phyloP scores from a whole-genome alignment of 768 basidiomycete genomes.

The Candolleomyces eurysporus region DNA sequence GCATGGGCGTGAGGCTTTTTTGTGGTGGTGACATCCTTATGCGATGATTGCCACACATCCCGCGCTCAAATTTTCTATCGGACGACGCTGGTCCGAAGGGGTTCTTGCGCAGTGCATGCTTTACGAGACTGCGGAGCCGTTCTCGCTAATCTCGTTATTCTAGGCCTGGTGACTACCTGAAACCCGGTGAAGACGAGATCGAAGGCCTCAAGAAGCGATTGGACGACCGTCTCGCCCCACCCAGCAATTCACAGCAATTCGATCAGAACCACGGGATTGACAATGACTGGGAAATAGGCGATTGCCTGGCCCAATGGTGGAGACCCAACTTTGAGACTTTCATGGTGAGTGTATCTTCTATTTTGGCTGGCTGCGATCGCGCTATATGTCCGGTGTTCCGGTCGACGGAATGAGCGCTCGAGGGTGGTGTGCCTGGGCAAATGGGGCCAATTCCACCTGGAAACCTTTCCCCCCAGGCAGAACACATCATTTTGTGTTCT shows the following conservation, averaged over 20 bases:
- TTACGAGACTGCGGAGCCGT: no score
- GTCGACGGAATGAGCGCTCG: no score
- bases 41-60: no score
- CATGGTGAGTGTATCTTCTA: slow-evolving; percentile 64
- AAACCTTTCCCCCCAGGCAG: no score
- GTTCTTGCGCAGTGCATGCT: no score
- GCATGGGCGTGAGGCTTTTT: neutral
- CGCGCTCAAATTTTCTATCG: neutral
- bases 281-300: slow-evolving; percentile 95
- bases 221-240: slow-evolving; percentile 86
- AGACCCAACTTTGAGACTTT: slow-evolving; percentile 98
- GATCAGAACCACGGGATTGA: slow-evolving; percentile 73
- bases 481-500: no score
- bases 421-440: no score
- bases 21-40: no score
- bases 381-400: no score
- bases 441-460: no score
- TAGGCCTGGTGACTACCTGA: slow-evolving; percentile 98
- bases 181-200: slow-evolving; percentile 91
- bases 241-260: slow-evolving; percentile 66
- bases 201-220: slow-evolving; percentile 87
- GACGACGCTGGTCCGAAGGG: neutral
- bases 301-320: slow-evolving; percentile 99
- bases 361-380: neutral
- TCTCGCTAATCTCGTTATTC: neutral